Conservation (phyloP, 495 filamentous ascomycete species). For the Trichoderma parareesei region DNA sequence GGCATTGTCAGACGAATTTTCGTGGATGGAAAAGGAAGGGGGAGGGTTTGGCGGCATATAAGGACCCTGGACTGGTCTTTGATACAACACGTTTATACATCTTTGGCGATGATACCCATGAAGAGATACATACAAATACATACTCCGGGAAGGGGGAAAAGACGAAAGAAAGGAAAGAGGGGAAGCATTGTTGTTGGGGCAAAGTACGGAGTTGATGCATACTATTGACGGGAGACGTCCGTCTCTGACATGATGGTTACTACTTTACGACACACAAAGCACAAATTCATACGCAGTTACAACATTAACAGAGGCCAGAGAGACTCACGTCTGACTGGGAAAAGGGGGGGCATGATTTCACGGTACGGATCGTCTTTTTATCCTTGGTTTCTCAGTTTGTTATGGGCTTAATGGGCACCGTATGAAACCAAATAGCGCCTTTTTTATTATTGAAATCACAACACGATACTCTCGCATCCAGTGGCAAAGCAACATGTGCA, state of each 20-base stretch:
- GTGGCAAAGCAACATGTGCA: too few species aligned
- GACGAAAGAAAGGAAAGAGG: not conserved
- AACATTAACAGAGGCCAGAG: not conserved
- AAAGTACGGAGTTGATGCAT: not conserved
- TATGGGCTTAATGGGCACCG: too few species aligned
- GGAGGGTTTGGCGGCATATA: not conserved
- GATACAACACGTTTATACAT: not conserved
- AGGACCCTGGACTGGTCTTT: not conserved
- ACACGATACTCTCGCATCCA: not conserved
- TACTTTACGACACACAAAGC: not conserved
- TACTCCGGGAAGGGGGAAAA: too few species aligned
- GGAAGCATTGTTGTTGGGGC: not conserved
- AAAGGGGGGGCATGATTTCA: not conserved
- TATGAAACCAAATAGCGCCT: not conserved
- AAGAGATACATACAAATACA: not conserved
- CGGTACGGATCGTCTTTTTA: not conserved
- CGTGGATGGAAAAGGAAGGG: not conserved
- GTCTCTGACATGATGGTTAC: not conserved
- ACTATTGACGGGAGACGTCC: not conserved
- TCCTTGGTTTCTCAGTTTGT: not conserved
- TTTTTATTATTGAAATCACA: not conserved
- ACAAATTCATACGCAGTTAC: not conserved
- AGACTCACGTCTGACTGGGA: not conserved
- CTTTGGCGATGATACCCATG: constrained; percentile 6
- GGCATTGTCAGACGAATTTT: not conserved